Evolutionary conservation across 2,329 filamentous ascomycete species (phyloP).

Genomic region (Ophiostoma ulmi): DNA sequence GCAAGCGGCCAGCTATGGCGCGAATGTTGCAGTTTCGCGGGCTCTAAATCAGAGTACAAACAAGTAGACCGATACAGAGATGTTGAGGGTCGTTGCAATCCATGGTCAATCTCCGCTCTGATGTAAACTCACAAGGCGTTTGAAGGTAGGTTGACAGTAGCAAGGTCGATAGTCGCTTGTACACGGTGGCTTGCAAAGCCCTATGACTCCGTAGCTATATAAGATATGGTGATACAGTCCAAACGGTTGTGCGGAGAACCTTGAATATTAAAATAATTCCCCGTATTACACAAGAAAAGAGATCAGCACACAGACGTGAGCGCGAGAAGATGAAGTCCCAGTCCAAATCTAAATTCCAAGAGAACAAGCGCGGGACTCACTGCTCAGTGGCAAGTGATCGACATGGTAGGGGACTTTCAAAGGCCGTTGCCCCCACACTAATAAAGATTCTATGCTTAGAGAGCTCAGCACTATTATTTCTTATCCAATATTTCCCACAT

Average conservation of each 20-base stretch:
- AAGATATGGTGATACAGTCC: background rate
- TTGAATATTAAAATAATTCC: background rate
- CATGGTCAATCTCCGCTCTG: too few species aligned
- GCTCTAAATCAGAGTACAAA: too few species aligned
- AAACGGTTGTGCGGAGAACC: background rate
- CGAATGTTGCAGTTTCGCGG: too few species aligned
- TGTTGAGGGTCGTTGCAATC: too few species aligned
- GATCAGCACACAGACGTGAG: background rate
- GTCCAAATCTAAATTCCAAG: too few species aligned
- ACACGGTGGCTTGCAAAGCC: background rate
- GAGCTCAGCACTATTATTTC: background rate
- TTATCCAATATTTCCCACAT: background rate
- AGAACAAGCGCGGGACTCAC: too few species aligned
- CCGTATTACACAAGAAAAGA: background rate
- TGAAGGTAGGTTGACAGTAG: too few species aligned
- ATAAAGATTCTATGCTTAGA: background rate
- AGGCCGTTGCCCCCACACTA: background rate
- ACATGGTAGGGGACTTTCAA: slow-evolving; percentile 1
- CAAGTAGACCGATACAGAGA: too few species aligned
- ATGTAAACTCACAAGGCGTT: too few species aligned
- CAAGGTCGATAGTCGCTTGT: background rate
- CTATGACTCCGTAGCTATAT: background rate
- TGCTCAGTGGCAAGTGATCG: background rate
- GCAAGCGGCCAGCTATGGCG: background rate
- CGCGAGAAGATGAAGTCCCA: too few species aligned